A percentile compares a stretch with the other conserved stretches of the same genome.
Conservation (phyloP, 2,329 filamentous ascomycete genomes). For the Colletotrichum incanum region DNA sequence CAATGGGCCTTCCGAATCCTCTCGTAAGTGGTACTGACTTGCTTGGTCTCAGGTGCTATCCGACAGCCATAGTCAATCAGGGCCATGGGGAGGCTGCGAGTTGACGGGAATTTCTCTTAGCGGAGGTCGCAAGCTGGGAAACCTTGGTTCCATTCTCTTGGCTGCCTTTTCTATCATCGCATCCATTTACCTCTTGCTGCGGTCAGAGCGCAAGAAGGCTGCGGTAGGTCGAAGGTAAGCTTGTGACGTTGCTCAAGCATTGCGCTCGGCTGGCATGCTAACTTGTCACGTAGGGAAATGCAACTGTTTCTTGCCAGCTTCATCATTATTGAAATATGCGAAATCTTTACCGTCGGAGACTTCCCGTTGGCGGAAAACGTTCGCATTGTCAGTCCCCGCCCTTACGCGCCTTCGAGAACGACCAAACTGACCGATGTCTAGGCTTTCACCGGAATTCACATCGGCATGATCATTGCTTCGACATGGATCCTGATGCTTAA, state of each 20-base stretch:
- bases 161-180: constrained; percentile 82
- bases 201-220: constrained; percentile 90
- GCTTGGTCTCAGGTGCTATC: constrained; percentile 75
- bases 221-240: constrained; percentile 91
- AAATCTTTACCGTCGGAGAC: constrained; percentile 95
- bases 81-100: constrained; percentile 79
- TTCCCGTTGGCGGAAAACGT: constrained; percentile 82
- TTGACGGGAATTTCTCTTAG: constrained; percentile 83
- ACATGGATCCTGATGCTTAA: constrained; percentile 94
- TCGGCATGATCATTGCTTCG: constrained; percentile 90
- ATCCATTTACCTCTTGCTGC: constrained; percentile 78
- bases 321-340: constrained; percentile 90
- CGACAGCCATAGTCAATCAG: constrained; percentile 69
- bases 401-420: background rate
- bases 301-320: constrained; percentile 92
- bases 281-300: constrained; percentile 80
- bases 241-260: constrained; percentile 7
- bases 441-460: constrained; percentile 91
- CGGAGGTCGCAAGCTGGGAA: constrained; percentile 78
- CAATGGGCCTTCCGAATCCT: constrained; percentile 26
- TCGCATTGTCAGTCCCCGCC: constrained; percentile 75
- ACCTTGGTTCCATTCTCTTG: constrained; percentile 93
- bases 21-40: constrained; percentile 43
- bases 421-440: constrained; percentile 52
- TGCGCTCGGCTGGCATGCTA: constrained; percentile 46